Conservation (phyloP, 2,329 filamentous ascomycete species). For the Trichoderma atroviride region DNA sequence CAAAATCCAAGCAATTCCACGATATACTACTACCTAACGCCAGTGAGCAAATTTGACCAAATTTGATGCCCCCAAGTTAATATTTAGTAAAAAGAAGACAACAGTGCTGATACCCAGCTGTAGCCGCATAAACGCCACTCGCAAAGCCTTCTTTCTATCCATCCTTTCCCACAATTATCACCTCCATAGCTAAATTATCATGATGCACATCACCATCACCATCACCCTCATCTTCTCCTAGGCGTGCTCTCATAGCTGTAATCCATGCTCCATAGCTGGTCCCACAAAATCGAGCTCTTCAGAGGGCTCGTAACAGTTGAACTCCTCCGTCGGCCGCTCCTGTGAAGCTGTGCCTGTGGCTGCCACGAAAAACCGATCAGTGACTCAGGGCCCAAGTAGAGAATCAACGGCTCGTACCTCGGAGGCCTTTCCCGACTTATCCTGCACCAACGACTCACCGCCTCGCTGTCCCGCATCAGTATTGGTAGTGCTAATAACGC, state of each 20-base stretch:
- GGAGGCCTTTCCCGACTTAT: constrained; percentile 35
- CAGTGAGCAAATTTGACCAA: not conserved
- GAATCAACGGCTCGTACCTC: constrained; percentile 61
- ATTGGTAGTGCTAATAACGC: constrained; percentile 32
- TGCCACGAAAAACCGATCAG: constrained; percentile 35
- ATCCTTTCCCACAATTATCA: not conserved
- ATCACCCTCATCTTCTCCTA: constrained; percentile 31
- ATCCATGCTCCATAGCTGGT: constrained; percentile 64
- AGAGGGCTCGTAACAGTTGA: constrained; percentile 40
- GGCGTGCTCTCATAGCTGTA: constrained; percentile 54
- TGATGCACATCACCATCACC: not conserved
- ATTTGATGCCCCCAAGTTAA: not conserved
- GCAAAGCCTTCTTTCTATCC: not conserved
- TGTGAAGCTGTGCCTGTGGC: constrained; percentile 34
- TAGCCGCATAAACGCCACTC: not conserved
- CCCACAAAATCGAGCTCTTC: constrained; percentile 63
- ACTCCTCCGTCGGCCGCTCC: constrained; percentile 44
- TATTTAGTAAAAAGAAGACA: not conserved
- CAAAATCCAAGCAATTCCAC: not conserved
- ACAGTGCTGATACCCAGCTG: not conserved
- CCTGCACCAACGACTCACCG: constrained; percentile 35
- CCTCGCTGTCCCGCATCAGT: constrained; percentile 32
- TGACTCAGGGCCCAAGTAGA: constrained; percentile 51
- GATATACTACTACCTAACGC: constrained; percentile 1
- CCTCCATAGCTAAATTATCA: not conserved